Evolutionary conservation across 1,139 yeast genomes (phyloP).

Genomic region (Taphrina wiesneri): DNA sequence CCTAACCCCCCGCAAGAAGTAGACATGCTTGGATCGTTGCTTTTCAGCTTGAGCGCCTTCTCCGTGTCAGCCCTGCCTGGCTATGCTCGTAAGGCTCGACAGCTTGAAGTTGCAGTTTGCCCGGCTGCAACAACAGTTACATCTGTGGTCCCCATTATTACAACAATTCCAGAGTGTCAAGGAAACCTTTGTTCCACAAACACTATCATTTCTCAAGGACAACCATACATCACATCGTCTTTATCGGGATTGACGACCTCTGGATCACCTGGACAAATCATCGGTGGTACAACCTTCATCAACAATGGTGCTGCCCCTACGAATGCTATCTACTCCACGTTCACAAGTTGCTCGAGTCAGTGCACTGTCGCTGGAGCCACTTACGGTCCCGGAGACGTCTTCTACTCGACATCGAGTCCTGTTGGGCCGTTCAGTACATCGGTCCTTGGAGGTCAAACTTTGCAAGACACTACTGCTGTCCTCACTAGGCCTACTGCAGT

Average conservation of each 20-base stretch:
- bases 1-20: not conserved
- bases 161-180: slow-evolving; percentile 18
- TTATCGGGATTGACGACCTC: not conserved
- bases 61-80: not conserved
- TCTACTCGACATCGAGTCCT: slow-evolving; percentile 8
- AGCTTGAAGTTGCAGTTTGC: slow-evolving; percentile 4
- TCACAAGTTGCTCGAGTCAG: slow-evolving; percentile 6
- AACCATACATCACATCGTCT: slow-evolving; percentile 3
- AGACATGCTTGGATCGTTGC: not conserved
- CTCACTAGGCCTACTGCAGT: slow-evolving; percentile 11
- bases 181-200: slow-evolving; percentile 16
- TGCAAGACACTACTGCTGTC: not conserved
- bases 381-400: slow-evolving; percentile 21
- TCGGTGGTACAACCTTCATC: slow-evolving; percentile 22
- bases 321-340: slow-evolving; percentile 14
- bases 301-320: slow-evolving; percentile 18
- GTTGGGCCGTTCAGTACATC: slow-evolving; percentile 9
- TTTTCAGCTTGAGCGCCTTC: not conserved
- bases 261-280: slow-evolving; percentile 15
- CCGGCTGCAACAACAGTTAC: slow-evolving; percentile 14
- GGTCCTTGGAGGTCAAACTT: slow-evolving; percentile 20
- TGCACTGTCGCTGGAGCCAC: slow-evolving; percentile 20
- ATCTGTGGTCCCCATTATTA: slow-evolving; percentile 21
- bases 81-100: not conserved
- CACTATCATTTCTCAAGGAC: slow-evolving; percentile 28